phyloP scores from a whole-genome alignment of 1,139 yeast species.

The Geotrichum australiense region DNA sequence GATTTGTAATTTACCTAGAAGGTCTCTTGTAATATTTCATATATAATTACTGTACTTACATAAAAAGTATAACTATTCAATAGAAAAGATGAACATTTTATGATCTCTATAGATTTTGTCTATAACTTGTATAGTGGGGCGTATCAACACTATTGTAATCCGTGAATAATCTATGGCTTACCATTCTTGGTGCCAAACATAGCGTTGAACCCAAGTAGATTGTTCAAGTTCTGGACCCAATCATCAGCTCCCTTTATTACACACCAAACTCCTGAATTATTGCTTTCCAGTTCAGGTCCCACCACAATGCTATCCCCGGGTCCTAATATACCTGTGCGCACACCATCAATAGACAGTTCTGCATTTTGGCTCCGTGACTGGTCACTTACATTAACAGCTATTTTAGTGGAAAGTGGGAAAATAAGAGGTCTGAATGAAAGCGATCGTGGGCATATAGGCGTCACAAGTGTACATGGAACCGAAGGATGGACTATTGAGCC shows the following conservation, averaged over 20 bases:
- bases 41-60: too few relatives aligned
- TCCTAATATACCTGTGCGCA: slow-evolving; percentile 56
- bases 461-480: slow-evolving; percentile 71
- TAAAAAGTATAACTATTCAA: too few relatives aligned
- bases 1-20: slow-evolving; percentile 5
- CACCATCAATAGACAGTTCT: slow-evolving; percentile 68
- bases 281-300: slow-evolving; percentile 27
- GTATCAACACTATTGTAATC: too few relatives aligned
- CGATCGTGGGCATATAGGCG: slow-evolving; percentile 94
- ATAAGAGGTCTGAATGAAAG: slow-evolving; percentile 80
- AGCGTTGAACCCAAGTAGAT: slow-evolving; percentile 79
- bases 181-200: slow-evolving; percentile 54
- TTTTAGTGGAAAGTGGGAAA: slow-evolving; percentile 64
- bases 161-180: too few relatives aligned
- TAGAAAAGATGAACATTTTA: too few relatives aligned
- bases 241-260: slow-evolving; percentile 75
- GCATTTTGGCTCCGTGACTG: slow-evolving; percentile 34
- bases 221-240: slow-evolving; percentile 87
- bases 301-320: slow-evolving; percentile 80
- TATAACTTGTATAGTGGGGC: too few relatives aligned
- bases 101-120: too few relatives aligned
- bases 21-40: too few relatives aligned
- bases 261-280: slow-evolving; percentile 74
- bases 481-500: slow-evolving; percentile 90
- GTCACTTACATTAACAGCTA: slow-evolving; percentile 50